Base-by-base conservation (phyloP, 441 rosid genomes). In the Euphorbia corollata region DNA sequence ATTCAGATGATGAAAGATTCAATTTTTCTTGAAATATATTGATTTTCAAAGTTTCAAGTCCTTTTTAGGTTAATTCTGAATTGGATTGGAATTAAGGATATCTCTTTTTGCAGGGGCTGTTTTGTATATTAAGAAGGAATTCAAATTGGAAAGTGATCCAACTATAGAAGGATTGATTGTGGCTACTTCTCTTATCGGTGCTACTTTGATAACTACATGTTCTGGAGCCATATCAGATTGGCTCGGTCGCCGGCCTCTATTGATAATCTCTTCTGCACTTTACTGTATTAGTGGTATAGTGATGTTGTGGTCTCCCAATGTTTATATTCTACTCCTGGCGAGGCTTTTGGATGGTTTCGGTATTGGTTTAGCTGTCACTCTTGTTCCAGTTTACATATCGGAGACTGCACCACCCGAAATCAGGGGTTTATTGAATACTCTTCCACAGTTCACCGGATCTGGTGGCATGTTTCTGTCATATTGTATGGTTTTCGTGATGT, bases 371-470 rank as follows among this genome's bases (percentile, higher is more conserved):
- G 89, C 90, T 0, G 92, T 87, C 60, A 92, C 96, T 36, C 85
- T 89, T 15, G 83, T 85, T 65, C 98, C 98, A 0, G 58, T 92
- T 23, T 92, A 92, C 70, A 86, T 92, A 74, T 92, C 98, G 8
- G 98, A 92, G 84, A 92, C 95, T 7, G 92, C 98, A 18, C 98
- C 98, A 18, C 77, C 96, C 0, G 96, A 92, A 50, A 89, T 86
- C 68, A 85, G 96, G 78, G 98, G 98, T 30, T 58, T 79, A 41
- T 80, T 92, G 67, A 92, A 87, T 65, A 92, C 98, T 13, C 86
- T 92, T 59, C 98, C 98, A 0, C 98, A 92, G 72, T 90, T 92
- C 59, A 83, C 86, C 53, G 98, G 96, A 59, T 86, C 93, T 2
- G 87, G 81, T 22, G 98, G 96, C 60, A 92, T 90, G 96, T 89